These are phyloP conservation scores for Grammothele lineata DNA, from an alignment of 768 basidiomycete genomes.

Conservation along the genomic window DNA sequence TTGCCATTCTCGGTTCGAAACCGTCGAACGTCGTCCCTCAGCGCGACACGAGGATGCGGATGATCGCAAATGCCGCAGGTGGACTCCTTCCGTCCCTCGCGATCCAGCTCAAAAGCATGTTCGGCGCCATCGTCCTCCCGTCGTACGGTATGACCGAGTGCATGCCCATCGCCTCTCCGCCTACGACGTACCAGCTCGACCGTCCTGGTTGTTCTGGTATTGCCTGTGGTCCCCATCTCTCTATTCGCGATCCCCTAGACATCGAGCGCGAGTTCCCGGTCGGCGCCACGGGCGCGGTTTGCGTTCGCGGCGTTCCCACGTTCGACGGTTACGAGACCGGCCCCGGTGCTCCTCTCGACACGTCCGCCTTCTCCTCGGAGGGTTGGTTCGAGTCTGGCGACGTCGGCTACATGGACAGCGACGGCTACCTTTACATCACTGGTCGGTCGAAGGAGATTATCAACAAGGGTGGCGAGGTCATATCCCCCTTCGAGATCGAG, in stretches of 20 bases:
- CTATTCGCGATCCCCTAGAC: conserved; percentile 36
- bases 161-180: conserved; percentile 48
- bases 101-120: conserved; percentile 42
- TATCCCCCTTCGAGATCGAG: conserved; percentile 59
- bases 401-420: conserved; percentile 42
- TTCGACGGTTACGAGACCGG: conserved; percentile 50
- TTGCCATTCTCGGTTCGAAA: conserved; percentile 39
- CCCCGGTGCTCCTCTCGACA: conserved; percentile 38
- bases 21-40: conserved; percentile 29
- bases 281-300: conserved; percentile 48
- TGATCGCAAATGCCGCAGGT: conserved; percentile 49
- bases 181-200: conserved; percentile 39
- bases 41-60: conserved; percentile 36
- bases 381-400: conserved; percentile 54
- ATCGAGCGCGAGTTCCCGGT: conserved; percentile 32
- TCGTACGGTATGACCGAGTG: conserved; percentile 60
- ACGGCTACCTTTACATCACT: conserved; percentile 47
- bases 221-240: conserved; percentile 43
- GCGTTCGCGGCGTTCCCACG: conserved; percentile 50
- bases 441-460: conserved; percentile 60
- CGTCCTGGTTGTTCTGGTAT: conserved; percentile 46
- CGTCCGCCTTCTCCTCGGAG: conserved; percentile 42
- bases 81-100: conserved; percentile 52
- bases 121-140: conserved; percentile 49
- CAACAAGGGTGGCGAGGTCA: conserved; percentile 58